Evolutionary conservation across 73 alveolate genomes (phyloP).

Genomic region (Blepharisma japonicum): DNA sequence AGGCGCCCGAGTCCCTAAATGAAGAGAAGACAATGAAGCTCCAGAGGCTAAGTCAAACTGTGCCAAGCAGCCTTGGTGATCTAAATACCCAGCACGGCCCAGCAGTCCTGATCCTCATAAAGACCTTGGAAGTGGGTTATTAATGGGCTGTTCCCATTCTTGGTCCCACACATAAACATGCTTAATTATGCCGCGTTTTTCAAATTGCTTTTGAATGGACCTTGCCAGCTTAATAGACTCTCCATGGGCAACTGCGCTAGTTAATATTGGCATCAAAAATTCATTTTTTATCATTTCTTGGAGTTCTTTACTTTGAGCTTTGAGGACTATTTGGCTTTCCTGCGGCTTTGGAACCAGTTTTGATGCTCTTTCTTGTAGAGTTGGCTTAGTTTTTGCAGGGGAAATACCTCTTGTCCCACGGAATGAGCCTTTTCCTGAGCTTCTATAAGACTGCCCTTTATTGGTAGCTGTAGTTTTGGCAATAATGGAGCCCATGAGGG

Average conservation of each 20-base stretch:
- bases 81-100: constrained; percentile 47
- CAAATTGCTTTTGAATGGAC: constrained; percentile 44
- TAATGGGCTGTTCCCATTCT: constrained; percentile 45
- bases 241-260: constrained; percentile 44
- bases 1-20: constrained; percentile 63
- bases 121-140: constrained; percentile 49
- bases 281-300: not conserved
- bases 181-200: constrained; percentile 47
- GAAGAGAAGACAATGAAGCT: constrained; percentile 33
- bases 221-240: constrained; percentile 52
- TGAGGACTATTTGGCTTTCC: not conserved
- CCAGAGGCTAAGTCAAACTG: constrained; percentile 50
- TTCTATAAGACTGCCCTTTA: no score
- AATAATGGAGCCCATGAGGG: not conserved
- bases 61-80: constrained; percentile 42
- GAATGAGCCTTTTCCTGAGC: no score
- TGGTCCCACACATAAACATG: constrained; percentile 43
- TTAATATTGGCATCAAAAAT: not conserved
- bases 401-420: no score
- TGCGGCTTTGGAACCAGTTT: not conserved
- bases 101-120: constrained; percentile 39
- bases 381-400: not conserved
- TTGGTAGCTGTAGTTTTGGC: no score
- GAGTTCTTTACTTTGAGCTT: not conserved
- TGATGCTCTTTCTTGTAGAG: constrained; percentile 5